Conservation (phyloP, 139 green algal species). For the Picocystis salinarum region DNA sequence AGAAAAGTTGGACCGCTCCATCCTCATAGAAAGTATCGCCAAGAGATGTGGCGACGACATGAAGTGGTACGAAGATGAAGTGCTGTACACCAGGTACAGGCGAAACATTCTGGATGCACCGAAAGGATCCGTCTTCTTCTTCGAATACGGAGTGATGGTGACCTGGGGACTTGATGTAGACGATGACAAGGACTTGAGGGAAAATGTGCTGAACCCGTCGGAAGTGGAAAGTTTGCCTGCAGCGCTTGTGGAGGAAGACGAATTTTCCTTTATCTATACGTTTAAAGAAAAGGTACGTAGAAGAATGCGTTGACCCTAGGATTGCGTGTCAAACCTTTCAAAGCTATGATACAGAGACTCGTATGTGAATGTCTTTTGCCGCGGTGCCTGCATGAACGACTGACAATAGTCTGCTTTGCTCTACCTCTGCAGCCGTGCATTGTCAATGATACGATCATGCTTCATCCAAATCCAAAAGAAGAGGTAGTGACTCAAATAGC, state of each 20-base stretch:
- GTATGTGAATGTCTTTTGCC: too few relatives aligned
- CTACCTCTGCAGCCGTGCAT: background rate
- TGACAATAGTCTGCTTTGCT: background rate
- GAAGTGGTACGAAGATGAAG: too few relatives aligned
- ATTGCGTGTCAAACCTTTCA: background rate
- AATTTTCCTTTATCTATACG: slow-evolving; percentile 5
- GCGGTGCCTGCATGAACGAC: too few relatives aligned
- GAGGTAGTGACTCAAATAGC: background rate
- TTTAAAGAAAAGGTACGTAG: background rate
- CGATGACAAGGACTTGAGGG: slow-evolving; percentile 10
- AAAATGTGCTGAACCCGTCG: background rate
- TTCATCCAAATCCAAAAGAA: too few relatives aligned
- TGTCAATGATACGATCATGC: background rate
- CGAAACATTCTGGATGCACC: too few relatives aligned
- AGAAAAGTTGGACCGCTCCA: too few relatives aligned
- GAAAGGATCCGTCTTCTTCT: slow-evolving; percentile 38
- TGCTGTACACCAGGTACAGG: too few relatives aligned
- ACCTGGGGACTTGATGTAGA: slow-evolving; percentile 35
- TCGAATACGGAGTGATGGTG: slow-evolving; percentile 53
- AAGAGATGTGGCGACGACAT: too few relatives aligned
- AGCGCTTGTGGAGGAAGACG: slow-evolving; percentile 3
- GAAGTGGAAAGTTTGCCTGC: background rate
- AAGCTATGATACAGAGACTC: too few relatives aligned
- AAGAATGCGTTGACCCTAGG: background rate
- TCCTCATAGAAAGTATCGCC: too few relatives aligned